Evolutionary conservation across 345 rosid genomes (phyloP).

Genomic region (Gynandropsis gynandra): DNA sequence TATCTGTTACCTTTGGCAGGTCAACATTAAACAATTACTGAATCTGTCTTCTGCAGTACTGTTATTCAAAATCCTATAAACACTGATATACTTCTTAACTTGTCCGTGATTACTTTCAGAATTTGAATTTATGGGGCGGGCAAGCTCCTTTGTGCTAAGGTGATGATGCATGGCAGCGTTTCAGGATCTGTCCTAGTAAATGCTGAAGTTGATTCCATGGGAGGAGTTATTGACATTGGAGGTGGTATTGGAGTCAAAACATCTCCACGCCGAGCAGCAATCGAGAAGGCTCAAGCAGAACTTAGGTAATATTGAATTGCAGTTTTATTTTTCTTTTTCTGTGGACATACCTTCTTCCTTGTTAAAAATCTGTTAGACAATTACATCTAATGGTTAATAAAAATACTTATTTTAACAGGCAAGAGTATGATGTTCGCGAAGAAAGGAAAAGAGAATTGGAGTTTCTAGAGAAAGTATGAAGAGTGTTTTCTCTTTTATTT

Average conservation of each 20-base stretch:
- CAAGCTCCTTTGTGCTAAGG: conserved; percentile 20
- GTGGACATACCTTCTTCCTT: background rate
- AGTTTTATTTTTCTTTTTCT: background rate
- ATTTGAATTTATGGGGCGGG: conserved; percentile 27
- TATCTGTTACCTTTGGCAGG: background rate
- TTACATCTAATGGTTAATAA: conserved; percentile 2
- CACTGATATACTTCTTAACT: background rate
- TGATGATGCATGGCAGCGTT: conserved; percentile 65
- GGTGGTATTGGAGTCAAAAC: conserved; percentile 64
- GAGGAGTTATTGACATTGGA: conserved; percentile 92
- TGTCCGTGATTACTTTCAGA: conserved; percentile 22
- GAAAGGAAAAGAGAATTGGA: conserved; percentile 89
- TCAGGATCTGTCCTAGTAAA: conserved; percentile 51
- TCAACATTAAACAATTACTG: background rate
- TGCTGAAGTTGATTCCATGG: conserved; percentile 99
- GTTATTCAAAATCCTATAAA: conserved; percentile 6
- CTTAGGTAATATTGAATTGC: conserved; percentile 47
- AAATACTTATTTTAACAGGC: conserved; percentile 44
- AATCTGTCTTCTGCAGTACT: background rate
- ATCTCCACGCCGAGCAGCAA: conserved; percentile 75
- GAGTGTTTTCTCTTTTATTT: conserved; percentile 15
- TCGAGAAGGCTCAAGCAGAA: conserved; percentile 92
- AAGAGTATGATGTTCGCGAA: conserved; percentile 94
- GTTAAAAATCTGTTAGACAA: background rate
- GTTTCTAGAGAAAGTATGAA: conserved; percentile 86